A percentile compares a stretch with the other conserved stretches of the same genome.
Evolutionary conservation across 805 yeast genomes (phyloP).

Genomic region (Kockiozyma suomiensis): DNA sequence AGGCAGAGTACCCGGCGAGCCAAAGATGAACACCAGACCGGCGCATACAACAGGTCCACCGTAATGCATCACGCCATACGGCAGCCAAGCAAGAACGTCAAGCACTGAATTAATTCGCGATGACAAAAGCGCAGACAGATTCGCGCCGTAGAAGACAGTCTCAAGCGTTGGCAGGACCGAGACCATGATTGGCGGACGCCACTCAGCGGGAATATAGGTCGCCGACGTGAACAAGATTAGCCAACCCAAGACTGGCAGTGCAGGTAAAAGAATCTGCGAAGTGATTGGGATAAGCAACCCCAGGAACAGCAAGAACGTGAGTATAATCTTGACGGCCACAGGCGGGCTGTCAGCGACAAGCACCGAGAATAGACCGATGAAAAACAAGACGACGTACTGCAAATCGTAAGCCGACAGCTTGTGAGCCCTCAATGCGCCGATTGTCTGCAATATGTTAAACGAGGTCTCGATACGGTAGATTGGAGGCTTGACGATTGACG

Average conservation of each 20-base stretch:
- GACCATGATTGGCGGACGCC: conserved; percentile 88
- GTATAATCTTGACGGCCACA: conserved; percentile 40
- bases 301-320: conserved; percentile 55
- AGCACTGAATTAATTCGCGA: conserved; percentile 63
- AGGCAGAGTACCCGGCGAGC: conserved; percentile 84
- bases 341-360: conserved; percentile 42
- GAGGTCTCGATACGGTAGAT: conserved; percentile 31
- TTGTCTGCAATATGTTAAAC: conserved; percentile 36
- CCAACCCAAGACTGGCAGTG: conserved; percentile 85
- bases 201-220: conserved; percentile 62
- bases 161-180: conserved; percentile 89
- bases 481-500: conserved; percentile 16
- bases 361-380: conserved; percentile 53
- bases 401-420: conserved; percentile 48
- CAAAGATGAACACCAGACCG: conserved; percentile 74
- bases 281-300: conserved; percentile 71
- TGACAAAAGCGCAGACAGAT: conserved; percentile 76
- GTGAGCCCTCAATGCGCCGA: conserved; percentile 41
- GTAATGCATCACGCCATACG: conserved; percentile 90
- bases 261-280: conserved; percentile 79
- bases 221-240: conserved; percentile 74
- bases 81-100: conserved; percentile 92
- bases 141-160: conserved; percentile 88
- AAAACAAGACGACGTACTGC: conserved; percentile 55
- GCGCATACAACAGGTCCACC: conserved; percentile 88